phyloP scores from a whole-genome alignment of 176 grass and related monocot genomes.

The Aegilops sharonensis region DNA sequence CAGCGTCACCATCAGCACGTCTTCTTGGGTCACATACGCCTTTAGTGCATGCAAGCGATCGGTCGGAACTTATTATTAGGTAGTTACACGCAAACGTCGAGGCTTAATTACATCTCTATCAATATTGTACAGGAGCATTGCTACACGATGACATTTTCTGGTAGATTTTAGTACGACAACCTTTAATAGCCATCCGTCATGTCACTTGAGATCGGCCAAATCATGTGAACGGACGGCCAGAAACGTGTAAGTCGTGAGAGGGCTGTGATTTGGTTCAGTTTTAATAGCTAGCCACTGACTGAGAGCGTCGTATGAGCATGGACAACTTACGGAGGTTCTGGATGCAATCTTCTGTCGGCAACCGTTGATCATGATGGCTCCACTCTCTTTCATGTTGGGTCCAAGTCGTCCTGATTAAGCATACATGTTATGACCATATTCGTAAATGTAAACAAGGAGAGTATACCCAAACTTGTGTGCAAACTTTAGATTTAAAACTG shows the following conservation, averaged over 20 bases:
- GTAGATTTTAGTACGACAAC: too few species aligned
- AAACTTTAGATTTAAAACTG: background rate
- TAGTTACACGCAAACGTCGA: background rate
- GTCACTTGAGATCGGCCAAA: too few species aligned
- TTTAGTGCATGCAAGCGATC: background rate
- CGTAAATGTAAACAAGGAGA: background rate
- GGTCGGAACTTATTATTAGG: background rate
- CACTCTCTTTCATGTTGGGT: constrained; percentile 14
- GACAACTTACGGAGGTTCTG: constrained; percentile 27
- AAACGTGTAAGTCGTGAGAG: too few species aligned
- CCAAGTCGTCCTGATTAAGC: constrained; percentile 17
- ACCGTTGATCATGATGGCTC: constrained; percentile 36
- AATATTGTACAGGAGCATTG: too few species aligned
- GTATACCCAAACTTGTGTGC: background rate
- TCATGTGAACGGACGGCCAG: too few species aligned
- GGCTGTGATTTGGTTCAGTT: too few species aligned
- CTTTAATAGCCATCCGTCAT: too few species aligned
- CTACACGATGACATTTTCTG: too few species aligned
- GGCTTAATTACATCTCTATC: background rate
- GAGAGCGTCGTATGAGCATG: background rate
- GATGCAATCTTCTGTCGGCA: constrained; percentile 27
- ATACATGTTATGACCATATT: background rate
- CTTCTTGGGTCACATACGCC: constrained; percentile 45
- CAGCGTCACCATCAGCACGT: constrained; percentile 35
- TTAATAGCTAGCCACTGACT: too few species aligned